Evolutionary conservation across 257 asterid genomes (phyloP).

Genomic region (Solanum pinnatisectum): DNA sequence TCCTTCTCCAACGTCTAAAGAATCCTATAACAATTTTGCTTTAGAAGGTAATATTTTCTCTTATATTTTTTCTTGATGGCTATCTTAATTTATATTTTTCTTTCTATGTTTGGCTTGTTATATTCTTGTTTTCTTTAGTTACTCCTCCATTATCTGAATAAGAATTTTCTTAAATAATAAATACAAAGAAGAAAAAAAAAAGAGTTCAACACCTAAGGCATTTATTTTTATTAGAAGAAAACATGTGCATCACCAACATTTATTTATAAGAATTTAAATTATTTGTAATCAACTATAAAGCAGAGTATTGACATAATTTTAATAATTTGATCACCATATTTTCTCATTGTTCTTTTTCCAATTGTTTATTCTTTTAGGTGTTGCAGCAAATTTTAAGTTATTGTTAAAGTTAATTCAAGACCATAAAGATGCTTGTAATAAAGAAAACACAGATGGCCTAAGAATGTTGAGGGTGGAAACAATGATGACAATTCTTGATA

Average conservation of each 20-base stretch:
- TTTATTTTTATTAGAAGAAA: neutral
- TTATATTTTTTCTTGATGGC: neutral
- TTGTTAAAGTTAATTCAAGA: slow-evolving; percentile 62
- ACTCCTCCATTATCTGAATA: neutral
- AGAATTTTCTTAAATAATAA: neutral
- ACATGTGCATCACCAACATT: neutral
- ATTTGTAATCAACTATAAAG: neutral
- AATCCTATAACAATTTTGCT: slow-evolving; percentile 42
- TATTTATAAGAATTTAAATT: neutral
- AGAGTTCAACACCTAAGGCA: neutral
- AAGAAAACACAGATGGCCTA: slow-evolving; percentile 43
- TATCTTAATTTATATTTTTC: neutral
- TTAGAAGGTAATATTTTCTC: slow-evolving; percentile 42
- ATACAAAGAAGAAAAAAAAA: neutral
- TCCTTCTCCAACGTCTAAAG: slow-evolving; percentile 17
- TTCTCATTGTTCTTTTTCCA: neutral
- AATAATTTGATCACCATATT: neutral
- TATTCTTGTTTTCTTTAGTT: neutral
- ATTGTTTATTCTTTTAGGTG: slow-evolving; percentile 29
- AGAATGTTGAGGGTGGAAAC: slow-evolving; percentile 83
- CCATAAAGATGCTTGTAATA: slow-evolving; percentile 56
- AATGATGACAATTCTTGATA: slow-evolving; percentile 74
- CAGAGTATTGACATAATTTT: neutral
- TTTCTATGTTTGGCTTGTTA: neutral
- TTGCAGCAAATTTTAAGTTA: slow-evolving; percentile 55